Conservation (phyloP, 2,329 filamentous ascomycete genomes). For the Ophidiomyces ophidiicola region DNA sequence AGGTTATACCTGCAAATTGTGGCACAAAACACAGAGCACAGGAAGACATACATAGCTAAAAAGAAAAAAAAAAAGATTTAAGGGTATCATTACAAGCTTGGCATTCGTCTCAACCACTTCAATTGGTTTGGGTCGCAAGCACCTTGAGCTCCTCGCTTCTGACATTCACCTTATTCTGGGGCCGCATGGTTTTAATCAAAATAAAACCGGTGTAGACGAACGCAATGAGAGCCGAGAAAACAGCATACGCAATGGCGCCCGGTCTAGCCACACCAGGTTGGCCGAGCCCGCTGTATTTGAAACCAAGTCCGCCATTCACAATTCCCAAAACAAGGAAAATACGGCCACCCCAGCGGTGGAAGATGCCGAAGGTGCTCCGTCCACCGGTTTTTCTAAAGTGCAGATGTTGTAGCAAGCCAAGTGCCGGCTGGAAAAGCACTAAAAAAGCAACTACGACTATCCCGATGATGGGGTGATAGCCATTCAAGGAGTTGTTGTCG, state of each 20-base stretch:
- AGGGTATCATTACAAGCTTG: too few species aligned
- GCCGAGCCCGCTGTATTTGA: constrained; percentile 36
- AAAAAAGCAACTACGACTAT: constrained; percentile 40
- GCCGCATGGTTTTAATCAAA: constrained; percentile 9
- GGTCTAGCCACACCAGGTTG: constrained; percentile 20
- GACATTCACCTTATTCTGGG: background rate
- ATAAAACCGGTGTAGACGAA: constrained; percentile 28
- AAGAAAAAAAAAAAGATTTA: too few species aligned
- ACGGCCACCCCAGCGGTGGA: constrained; percentile 46
- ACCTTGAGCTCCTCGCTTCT: too few species aligned
- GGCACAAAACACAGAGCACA: too few species aligned
- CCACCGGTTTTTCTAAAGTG: constrained; percentile 37
- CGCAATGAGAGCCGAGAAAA: constrained; percentile 40
- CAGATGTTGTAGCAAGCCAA: constrained; percentile 42
- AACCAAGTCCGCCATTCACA: constrained; percentile 46
- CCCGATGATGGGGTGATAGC: constrained; percentile 44
- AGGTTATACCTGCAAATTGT: too few species aligned
- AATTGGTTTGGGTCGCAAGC: too few species aligned
- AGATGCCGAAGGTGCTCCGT: constrained; percentile 33
- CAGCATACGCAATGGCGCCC: constrained; percentile 36
- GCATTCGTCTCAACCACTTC: too few species aligned
- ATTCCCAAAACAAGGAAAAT: constrained; percentile 41
- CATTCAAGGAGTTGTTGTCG: constrained; percentile 26
- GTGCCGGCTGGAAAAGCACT: constrained; percentile 44
- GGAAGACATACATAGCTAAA: too few species aligned